These are phyloP conservation scores for Suillus fuscotomentosus DNA, from an alignment of 768 basidiomycete species.

Conservation along the genomic window DNA sequence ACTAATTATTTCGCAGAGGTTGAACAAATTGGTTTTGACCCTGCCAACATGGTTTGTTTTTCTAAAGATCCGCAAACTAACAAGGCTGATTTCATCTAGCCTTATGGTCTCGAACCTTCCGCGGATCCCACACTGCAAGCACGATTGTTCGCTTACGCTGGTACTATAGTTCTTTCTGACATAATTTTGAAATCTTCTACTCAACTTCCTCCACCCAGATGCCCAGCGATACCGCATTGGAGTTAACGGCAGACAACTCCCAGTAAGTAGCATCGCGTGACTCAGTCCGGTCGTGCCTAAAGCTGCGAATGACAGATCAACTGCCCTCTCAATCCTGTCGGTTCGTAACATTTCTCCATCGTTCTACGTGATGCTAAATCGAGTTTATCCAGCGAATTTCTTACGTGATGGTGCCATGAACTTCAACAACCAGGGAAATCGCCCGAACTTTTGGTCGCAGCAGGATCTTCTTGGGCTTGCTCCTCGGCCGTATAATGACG, in stretches of 20 bases:
- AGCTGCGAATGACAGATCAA: slow-evolving; percentile 25
- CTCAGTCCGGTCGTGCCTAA: not conserved
- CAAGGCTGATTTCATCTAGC: slow-evolving; percentile 4
- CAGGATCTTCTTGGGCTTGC: slow-evolving; percentile 32
- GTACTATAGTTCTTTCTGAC: slow-evolving; percentile 19
- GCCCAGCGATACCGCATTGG: slow-evolving; percentile 40
- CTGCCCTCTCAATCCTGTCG: slow-evolving; percentile 36
- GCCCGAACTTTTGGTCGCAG: slow-evolving; percentile 39
- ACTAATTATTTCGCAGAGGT: slow-evolving; percentile 36
- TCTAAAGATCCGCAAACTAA: not conserved
- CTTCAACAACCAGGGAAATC: slow-evolving; percentile 36
- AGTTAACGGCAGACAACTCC: slow-evolving; percentile 38
- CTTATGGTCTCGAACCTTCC: slow-evolving; percentile 42
- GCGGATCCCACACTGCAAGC: slow-evolving; percentile 60
- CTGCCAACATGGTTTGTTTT: slow-evolving; percentile 43
- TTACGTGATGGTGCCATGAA: slow-evolving; percentile 39
- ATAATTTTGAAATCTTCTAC: not conserved
- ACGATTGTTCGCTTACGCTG: slow-evolving; percentile 57
- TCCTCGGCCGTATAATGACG: slow-evolving; percentile 34
- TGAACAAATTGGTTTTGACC: slow-evolving; percentile 47
- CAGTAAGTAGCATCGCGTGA: slow-evolving; percentile 15
- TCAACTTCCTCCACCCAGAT: slow-evolving; percentile 18
- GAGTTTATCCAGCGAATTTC: slow-evolving; percentile 31
- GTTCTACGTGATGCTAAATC: not conserved
- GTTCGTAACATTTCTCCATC: slow-evolving; percentile 17